These are phyloP conservation scores for Entomortierella lignicola DNA, from an alignment of 192 early-diverging fungal species.

Conservation along the genomic window DNA sequence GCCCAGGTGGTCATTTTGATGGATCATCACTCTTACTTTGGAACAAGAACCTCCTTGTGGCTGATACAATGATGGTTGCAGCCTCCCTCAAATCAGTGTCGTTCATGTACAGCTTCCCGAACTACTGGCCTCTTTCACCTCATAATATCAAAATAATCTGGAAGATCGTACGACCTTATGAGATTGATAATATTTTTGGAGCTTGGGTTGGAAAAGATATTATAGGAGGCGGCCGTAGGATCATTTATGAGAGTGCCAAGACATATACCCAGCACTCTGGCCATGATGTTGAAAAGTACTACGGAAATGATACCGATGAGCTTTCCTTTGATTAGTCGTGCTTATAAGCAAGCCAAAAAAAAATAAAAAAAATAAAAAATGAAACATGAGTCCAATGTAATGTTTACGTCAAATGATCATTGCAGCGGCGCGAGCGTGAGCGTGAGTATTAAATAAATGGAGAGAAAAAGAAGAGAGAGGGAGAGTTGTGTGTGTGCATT, in stretches of 20 bases:
- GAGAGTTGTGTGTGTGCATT: too few relatives aligned
- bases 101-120: constrained; percentile 54
- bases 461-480: too few relatives aligned
- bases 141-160: constrained; percentile 20
- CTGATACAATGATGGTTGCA: constrained; percentile 51
- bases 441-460: too few relatives aligned
- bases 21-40: constrained; percentile 37
- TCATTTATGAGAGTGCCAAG: constrained; percentile 24
- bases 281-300: constrained; percentile 23
- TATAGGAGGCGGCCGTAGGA: constrained; percentile 20
- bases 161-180: constrained; percentile 29
- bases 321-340: constrained; percentile 17
- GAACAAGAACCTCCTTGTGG: constrained; percentile 39
- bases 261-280: constrained; percentile 25
- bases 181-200: constrained; percentile 29
- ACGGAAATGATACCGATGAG: constrained; percentile 11
- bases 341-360: too few relatives aligned
- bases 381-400: too few relatives aligned
- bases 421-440: too few relatives aligned
- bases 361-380: too few relatives aligned
- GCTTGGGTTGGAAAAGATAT: constrained; percentile 41
- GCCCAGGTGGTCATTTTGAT: constrained; percentile 50
- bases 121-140: constrained; percentile 37
- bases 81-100: constrained; percentile 40
- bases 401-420: too few relatives aligned